These are phyloP conservation scores for Serendipita indica DNA, from an alignment of 768 basidiomycete species.

Conservation along the genomic window DNA sequence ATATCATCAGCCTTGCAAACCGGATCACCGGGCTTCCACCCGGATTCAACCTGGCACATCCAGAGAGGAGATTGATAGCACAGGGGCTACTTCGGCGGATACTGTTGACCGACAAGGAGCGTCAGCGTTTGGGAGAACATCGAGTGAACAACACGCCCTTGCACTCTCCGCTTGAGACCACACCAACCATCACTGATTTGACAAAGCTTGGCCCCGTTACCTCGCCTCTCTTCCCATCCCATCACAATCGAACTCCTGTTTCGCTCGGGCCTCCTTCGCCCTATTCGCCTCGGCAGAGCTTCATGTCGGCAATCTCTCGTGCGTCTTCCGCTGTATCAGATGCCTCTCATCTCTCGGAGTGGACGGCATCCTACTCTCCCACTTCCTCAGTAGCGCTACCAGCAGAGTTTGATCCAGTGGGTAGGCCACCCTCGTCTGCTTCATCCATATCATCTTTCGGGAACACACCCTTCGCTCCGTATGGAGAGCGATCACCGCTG, in stretches of 20 bases:
- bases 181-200: not conserved
- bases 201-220: not conserved
- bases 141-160: not conserved
- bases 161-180: not conserved
- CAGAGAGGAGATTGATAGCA: constrained; percentile 61
- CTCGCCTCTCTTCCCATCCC: not conserved
- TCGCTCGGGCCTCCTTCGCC: not conserved
- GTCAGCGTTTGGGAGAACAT: not conserved
- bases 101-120: not conserved
- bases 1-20: constrained; percentile 43
- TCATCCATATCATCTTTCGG: not conserved
- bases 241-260: not conserved
- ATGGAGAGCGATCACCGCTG: not conserved
- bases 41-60: constrained; percentile 39
- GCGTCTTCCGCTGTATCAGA: constrained; percentile 3
- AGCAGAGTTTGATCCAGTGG: not conserved
- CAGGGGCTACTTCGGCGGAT: constrained; percentile 37
- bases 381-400: not conserved
- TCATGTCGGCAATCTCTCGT: not conserved
- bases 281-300: not conserved
- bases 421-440: not conserved
- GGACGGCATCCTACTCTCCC: not conserved
- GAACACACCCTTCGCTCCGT: not conserved
- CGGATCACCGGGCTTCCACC: constrained; percentile 47
- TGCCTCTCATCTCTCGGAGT: constrained; percentile 4